Percentiles rank a stretch among this genome's conserved stretches.
These are phyloP conservation scores for Chalaropsis thielavioides DNA, from an alignment of 2,329 filamentous ascomycete genomes.

Conservation along the genomic window DNA sequence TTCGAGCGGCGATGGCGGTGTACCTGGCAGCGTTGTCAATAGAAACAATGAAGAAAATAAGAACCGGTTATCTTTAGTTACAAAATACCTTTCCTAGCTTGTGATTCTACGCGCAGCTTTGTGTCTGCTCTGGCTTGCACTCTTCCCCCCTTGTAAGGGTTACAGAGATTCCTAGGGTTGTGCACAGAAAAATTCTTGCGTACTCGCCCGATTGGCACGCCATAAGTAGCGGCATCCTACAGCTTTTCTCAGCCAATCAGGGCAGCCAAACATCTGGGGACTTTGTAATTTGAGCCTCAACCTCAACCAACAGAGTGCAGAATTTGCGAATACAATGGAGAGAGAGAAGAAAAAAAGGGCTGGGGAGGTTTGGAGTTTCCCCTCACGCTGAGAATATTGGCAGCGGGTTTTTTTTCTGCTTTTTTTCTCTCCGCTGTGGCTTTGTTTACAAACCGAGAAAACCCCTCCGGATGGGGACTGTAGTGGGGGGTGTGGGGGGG, in stretches of 20 bases:
- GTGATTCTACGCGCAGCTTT: no score
- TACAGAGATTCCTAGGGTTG: not conserved
- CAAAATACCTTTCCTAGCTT: no score
- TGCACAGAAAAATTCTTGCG: not conserved
- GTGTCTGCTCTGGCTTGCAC: not conserved
- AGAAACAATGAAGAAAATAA: not conserved
- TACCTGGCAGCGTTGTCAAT: no score
- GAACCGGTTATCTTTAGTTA: no score
- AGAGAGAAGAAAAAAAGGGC: not conserved
- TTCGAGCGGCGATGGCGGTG: not conserved
- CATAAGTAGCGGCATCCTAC: not conserved
- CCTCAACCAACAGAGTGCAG: not conserved
- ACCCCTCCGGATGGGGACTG: not conserved
- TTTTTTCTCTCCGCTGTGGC: no score
- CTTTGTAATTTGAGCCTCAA: constrained; percentile 5
- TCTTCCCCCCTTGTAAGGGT: not conserved
- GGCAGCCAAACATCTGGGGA: not conserved
- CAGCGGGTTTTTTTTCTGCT: not conserved
- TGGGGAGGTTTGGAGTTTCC: not conserved
- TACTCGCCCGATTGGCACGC: not conserved
- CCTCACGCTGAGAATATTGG: no score
- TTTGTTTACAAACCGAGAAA: not conserved
- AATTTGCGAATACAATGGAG: not conserved
- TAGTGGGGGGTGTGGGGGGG: not conserved
- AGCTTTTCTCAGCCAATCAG: not conserved